Evolutionary conservation across 1,284 basidiomycete species (phyloP), one percentile per base, ranked within the genome.

Genomic region (Schizopora paradoxa): DNA sequence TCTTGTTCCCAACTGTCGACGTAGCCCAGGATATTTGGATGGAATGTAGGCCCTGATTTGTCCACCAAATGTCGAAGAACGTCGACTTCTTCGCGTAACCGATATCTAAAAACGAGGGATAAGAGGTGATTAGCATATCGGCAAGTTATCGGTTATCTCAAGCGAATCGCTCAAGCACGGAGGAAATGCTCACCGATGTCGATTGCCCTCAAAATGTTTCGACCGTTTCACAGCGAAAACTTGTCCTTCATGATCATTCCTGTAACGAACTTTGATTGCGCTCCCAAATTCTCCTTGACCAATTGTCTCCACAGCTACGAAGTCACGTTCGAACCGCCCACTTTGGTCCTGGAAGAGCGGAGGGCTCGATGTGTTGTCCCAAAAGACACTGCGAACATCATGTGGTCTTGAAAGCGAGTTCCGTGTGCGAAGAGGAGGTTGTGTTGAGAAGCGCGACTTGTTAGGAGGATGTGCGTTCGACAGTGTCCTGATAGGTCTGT

Each of bases 1-100:
- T 89, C 79, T 67, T 99, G 90, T 65, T 99, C 95, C 96, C 96
- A 99, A 48, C 91, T 93, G 66, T 96, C 91, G 48, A 91, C 74
- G 56, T 96, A 94, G n/a, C 76, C 77, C 38, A 99, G 78, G 14
- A 98, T 83, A 63, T 95, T 91, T 1, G 79, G 77, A 66, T 88
- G 84, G 33, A 65, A 63, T 42, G 54, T 55, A 21, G 55, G 65
- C 14, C 61, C 60, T 33, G 51, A 48, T 3, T 55, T 57, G 14
- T 61, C 56, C 2, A 80, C 80, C 18, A 99, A 76, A 58, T 91
- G 84, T 52, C 88, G 80, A 28, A 99, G 75, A 51, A 96, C 84
- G 57, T 97, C 91, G 33, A 96, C 92, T 68, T 99, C 96, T 66
- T 99, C 96, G 4, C 92, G 78, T 56, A 97, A 76, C 23, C 95